Percentiles rank a stretch among this genome's conserved stretches.
Conservation (phyloP, 2,329 filamentous ascomycete species). For the Sporothrix euskadiensis region DNA sequence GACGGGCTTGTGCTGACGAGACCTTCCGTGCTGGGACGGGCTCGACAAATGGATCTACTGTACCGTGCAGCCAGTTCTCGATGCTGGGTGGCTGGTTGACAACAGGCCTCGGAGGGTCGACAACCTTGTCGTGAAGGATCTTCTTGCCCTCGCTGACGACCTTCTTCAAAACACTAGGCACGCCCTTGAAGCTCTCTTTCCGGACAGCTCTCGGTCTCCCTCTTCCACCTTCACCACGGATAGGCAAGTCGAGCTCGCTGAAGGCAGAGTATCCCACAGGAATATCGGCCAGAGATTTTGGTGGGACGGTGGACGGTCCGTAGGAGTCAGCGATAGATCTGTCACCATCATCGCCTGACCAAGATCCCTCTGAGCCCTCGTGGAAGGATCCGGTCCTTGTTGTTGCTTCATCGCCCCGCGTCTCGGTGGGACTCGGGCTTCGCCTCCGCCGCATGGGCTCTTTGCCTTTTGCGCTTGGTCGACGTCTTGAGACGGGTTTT, state of each 20-base stretch:
- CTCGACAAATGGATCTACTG: slow-evolving; percentile 64
- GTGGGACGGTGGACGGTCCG: slow-evolving; percentile 46
- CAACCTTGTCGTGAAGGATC: slow-evolving; percentile 61
- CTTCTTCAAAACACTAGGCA: slow-evolving; percentile 65
- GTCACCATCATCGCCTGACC: slow-evolving; percentile 26
- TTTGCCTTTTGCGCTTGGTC: slow-evolving; percentile 22
- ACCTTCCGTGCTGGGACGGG: slow-evolving; percentile 28
- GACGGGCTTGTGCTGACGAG: slow-evolving; percentile 37
- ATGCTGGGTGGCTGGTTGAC: slow-evolving; percentile 63
- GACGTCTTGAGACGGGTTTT: slow-evolving; percentile 29
- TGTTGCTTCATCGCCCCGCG: slow-evolving; percentile 37
- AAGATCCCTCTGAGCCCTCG: slow-evolving; percentile 29
- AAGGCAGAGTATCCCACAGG: slow-evolving; percentile 68
- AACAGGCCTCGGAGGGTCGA: slow-evolving; percentile 55
- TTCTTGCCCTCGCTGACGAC: slow-evolving; percentile 65
- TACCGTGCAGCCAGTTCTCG: slow-evolving; percentile 64
- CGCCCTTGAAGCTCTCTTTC: slow-evolving; percentile 58
- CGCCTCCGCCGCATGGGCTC: slow-evolving; percentile 34
- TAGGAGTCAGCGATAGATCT: slow-evolving; percentile 43
- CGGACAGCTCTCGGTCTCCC: slow-evolving; percentile 52
- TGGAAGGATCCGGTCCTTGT: slow-evolving; percentile 38
- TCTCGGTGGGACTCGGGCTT: slow-evolving; percentile 38
- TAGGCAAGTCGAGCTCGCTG: slow-evolving; percentile 61
- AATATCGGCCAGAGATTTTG: slow-evolving; percentile 60
- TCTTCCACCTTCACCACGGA: slow-evolving; percentile 49